A percentile compares a stretch with the other conserved stretches of the same genome.
Evolutionary conservation across 1,284 basidiomycete species (phyloP).

Genomic region (Rhodofomes roseus): DNA sequence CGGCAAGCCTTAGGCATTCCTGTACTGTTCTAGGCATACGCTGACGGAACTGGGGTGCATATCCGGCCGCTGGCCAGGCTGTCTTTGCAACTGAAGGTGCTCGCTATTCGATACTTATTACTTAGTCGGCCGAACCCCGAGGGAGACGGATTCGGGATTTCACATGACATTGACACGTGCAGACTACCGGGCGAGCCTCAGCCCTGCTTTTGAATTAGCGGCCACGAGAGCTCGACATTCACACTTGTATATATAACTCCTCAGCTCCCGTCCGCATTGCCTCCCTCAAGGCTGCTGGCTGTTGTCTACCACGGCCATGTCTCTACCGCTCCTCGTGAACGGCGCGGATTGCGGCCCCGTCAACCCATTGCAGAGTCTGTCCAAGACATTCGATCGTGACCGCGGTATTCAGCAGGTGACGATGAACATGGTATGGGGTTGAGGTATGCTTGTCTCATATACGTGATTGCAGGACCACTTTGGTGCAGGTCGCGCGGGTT

Average conservation of each 20-base stretch:
- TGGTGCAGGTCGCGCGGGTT: constrained; percentile 47
- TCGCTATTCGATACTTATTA: too few relatives aligned
- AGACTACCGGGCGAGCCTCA: too few relatives aligned
- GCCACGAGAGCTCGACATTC: neutral
- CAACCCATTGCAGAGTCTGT: constrained; percentile 75
- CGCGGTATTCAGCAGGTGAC: constrained; percentile 73
- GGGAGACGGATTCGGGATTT: neutral
- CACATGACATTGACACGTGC: constrained; percentile 6
- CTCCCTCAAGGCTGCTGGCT: neutral
- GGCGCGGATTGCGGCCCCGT: constrained; percentile 78
- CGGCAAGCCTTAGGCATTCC: too few relatives aligned
- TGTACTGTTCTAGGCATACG: too few relatives aligned
- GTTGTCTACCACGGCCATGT: constrained; percentile 43
- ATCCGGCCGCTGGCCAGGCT: too few relatives aligned
- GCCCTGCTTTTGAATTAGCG: constrained; percentile 1
- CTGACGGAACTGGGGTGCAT: too few relatives aligned
- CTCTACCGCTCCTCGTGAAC: constrained; percentile 69
- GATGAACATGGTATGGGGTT: neutral
- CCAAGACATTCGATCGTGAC: constrained; percentile 76
- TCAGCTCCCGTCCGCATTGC: neutral
- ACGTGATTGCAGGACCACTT: constrained; percentile 56
- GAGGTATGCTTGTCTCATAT: neutral
- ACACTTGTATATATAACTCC: constrained; percentile 2
- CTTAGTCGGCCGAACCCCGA: neutral
- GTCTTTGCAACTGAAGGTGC: too few relatives aligned